Evolutionary conservation across 257 asterid species (phyloP).

Genomic region (Fraxinus cuspidata): DNA sequence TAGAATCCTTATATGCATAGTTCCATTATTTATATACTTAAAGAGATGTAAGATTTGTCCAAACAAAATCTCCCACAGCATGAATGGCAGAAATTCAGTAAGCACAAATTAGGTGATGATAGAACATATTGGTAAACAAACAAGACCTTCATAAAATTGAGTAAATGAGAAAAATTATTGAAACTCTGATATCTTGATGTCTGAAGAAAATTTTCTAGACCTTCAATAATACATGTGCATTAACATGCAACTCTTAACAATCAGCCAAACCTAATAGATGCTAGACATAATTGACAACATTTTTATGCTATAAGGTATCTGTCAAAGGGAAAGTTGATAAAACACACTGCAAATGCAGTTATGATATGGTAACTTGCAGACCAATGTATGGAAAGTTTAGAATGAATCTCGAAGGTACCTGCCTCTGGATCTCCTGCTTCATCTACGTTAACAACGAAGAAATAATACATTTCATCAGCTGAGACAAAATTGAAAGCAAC

Average conservation of each 20-base stretch:
- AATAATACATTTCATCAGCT: constrained; percentile 24
- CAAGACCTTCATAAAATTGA: constrained; percentile 15
- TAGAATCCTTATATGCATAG: constrained; percentile 7
- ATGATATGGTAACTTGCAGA: not conserved
- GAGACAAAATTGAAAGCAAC: constrained; percentile 20
- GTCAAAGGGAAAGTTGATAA: not conserved
- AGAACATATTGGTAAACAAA: not conserved
- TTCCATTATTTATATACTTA: constrained; percentile 8
- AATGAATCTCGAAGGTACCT: constrained; percentile 42
- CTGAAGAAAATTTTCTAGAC: not conserved
- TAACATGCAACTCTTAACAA: constrained; percentile 4
- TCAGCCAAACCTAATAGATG: not conserved
- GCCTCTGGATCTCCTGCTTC: constrained; percentile 82
- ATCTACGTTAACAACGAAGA: constrained; percentile 42
- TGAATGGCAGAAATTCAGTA: not conserved
- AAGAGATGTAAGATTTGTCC: constrained; percentile 7
- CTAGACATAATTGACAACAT: constrained; percentile 1
- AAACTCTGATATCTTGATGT: not conserved
- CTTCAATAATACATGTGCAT: constrained; percentile 6
- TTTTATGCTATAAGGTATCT: constrained; percentile 14
- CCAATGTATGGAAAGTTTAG: constrained; percentile 12
- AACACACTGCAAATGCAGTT: constrained; percentile 10
- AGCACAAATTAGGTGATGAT: not conserved
- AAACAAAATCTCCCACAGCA: not conserved
- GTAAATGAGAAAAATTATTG: not conserved